These are phyloP conservation scores for Fraxinus sp. DNA, from an alignment of 305 asterid genomes.

Conservation along the genomic window DNA sequence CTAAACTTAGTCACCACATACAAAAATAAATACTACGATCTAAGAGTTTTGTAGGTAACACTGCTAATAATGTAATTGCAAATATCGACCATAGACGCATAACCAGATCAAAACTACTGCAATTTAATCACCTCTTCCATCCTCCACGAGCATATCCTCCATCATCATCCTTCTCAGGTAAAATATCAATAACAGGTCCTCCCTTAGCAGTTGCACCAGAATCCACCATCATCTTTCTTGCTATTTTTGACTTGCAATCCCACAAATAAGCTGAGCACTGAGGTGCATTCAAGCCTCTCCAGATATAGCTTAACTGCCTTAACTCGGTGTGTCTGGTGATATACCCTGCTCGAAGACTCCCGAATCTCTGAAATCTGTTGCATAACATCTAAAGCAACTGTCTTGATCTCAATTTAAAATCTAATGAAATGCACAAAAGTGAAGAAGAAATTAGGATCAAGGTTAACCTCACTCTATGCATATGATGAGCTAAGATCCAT, in stretches of 20 bases:
- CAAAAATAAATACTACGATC: background rate
- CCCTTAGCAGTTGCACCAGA: slow-evolving; percentile 56
- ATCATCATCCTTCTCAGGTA: slow-evolving; percentile 68
- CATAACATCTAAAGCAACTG: slow-evolving; percentile 76
- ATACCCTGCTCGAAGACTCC: slow-evolving; percentile 42
- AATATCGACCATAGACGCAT: background rate
- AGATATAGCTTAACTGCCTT: slow-evolving; percentile 41
- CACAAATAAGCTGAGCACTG: slow-evolving; percentile 36
- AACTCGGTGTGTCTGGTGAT: slow-evolving; percentile 44
- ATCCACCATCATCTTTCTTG: slow-evolving; percentile 83
- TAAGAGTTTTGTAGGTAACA: background rate
- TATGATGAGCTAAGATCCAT: background rate
- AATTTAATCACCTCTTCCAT: slow-evolving; percentile 82
- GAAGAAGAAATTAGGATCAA: background rate
- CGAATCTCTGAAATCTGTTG: slow-evolving; percentile 58
- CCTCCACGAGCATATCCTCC: slow-evolving; percentile 81
- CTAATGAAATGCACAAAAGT: slow-evolving; percentile 19
- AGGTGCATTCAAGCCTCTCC: slow-evolving; percentile 44
- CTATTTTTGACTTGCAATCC: slow-evolving; percentile 31
- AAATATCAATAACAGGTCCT: slow-evolving; percentile 47
- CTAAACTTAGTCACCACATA: background rate
- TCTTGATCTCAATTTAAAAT: slow-evolving; percentile 36
- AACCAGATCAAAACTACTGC: slow-evolving; percentile 8
- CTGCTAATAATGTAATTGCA: background rate
- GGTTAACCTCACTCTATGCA: background rate